Base-by-base conservation (phyloP, 2,329 filamentous ascomycete species). In the Botryotinia globosa region DNA sequence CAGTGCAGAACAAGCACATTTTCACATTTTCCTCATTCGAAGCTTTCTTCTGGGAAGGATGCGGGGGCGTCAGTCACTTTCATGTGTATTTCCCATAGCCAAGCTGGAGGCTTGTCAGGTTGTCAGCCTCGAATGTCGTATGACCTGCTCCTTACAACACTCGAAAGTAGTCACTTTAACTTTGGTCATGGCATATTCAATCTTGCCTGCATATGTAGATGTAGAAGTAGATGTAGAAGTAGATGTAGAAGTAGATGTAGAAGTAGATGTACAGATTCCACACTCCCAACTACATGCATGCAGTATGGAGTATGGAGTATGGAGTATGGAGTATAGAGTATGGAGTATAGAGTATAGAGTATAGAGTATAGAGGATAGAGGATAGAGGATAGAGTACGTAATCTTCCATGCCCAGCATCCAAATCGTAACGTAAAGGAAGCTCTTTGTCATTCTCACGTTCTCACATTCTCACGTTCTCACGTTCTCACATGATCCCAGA, bases 41-140 rank as follows among this genome's bases (percentile, higher is more conserved):
- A 61, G 58, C 34, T 61, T 39, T 37, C 58, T 37, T 39, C 58
- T 37, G 32, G 37, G 48, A 67, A 67, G 65, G 48, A 67, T 56
- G 65, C 65, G 34, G 65, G 54, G 65, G 48, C 48, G 48, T 67
- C 48, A 42, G 34, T 56, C 65, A 67, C 64, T n/a, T 66, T 44
- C 45, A 39, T 67, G 48, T 42, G 48, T 29, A 32, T 56, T 67
- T 56, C 48, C 34, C 39, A 20, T 1, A 5, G 65, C 65, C 65
- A 67, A 67, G 65, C 20, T 37, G 34, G n/a, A n/a, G 65, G 65
- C 64, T 67, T 54, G 65, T 48, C 18, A 29, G 39, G 42, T 48
- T 48, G 44, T 48, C 65, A 67, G 65, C 65, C 64, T 67, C 45
- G 64, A 67, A 54, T 67, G 65, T 67, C 65, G 65, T 67, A 67